These are phyloP conservation scores for Mortierella antarctica DNA, from an alignment of 192 early-diverging fungal species.

Conservation along the genomic window DNA sequence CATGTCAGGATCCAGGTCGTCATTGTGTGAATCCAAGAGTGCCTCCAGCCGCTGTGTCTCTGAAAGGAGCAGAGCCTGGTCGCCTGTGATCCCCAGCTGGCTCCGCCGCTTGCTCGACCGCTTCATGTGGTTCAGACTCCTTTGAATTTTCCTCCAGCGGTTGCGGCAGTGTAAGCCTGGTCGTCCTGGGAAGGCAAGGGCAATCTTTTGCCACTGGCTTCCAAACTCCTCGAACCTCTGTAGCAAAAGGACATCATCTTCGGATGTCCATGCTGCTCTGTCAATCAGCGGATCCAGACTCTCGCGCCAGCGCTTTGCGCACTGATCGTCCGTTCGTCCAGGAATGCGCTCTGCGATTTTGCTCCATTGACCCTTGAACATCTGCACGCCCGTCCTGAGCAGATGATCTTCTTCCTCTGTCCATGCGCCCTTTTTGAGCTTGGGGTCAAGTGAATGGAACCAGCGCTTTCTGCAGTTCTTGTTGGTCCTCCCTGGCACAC, in stretches of 20 bases:
- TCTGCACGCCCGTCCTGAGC: constrained; percentile 74
- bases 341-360: constrained; percentile 80
- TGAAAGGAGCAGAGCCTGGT: constrained; percentile 4
- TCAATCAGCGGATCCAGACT: constrained; percentile 85
- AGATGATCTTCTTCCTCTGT: constrained; percentile 80
- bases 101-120: constrained; percentile 31
- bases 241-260: constrained; percentile 72
- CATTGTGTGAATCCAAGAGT: constrained; percentile 22
- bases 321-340: constrained; percentile 89
- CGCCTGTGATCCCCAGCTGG: constrained; percentile 2
- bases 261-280: constrained; percentile 74
- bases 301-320: constrained; percentile 91
- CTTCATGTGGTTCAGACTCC: constrained; percentile 59
- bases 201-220: constrained; percentile 86
- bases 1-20: constrained; percentile 8
- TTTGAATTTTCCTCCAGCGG: constrained; percentile 80
- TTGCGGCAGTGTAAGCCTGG: constrained; percentile 84
- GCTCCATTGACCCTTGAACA: constrained; percentile 84
- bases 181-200: constrained; percentile 77
- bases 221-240: constrained; percentile 73
- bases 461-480: constrained; percentile 86
- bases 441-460: constrained; percentile 84
- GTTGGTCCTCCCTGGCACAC: constrained; percentile 82
- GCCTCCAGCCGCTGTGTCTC: constrained; percentile 26
- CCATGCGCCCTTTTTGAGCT: constrained; percentile 84